These are phyloP conservation scores for Aspergillus pseudoglaucus DNA, from an alignment of 2,329 filamentous ascomycete species.

Conservation along the genomic window DNA sequence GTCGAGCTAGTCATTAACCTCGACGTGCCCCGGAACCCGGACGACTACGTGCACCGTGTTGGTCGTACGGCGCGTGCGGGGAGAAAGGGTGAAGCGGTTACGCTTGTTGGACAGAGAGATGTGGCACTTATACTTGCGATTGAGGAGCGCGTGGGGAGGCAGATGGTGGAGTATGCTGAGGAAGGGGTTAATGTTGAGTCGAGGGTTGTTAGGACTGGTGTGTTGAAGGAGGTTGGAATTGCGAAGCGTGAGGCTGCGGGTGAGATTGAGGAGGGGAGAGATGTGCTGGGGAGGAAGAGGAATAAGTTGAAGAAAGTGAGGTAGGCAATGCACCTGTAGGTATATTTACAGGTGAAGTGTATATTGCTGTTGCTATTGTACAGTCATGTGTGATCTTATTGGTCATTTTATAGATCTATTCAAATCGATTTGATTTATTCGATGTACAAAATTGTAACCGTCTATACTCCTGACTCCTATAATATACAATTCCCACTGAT, in stretches of 20 bases:
- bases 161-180: conserved; percentile 80
- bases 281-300: conserved; percentile 77
- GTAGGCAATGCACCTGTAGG: conserved; percentile 7
- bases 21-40: conserved; percentile 89
- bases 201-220: conserved; percentile 70
- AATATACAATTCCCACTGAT: not conserved
- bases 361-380: not conserved
- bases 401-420: not conserved
- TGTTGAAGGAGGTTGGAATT: conserved; percentile 81
- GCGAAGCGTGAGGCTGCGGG: conserved; percentile 89
- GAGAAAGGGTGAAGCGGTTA: conserved; percentile 72
- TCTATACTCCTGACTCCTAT: not conserved
- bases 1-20: conserved; percentile 90
- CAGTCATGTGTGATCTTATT: not conserved
- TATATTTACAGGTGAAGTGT: not conserved
- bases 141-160: conserved; percentile 67
- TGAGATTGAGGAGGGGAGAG: conserved; percentile 85
- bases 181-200: conserved; percentile 93
- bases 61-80: conserved; percentile 93
- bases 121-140: conserved; percentile 87
- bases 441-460: not conserved
- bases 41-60: conserved; percentile 95
- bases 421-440: not conserved
- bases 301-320: conserved; percentile 41
- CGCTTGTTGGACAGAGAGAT: conserved; percentile 86